Conservation (phyloP, 345 rosid genomes). For the Salix suchowensis region DNA sequence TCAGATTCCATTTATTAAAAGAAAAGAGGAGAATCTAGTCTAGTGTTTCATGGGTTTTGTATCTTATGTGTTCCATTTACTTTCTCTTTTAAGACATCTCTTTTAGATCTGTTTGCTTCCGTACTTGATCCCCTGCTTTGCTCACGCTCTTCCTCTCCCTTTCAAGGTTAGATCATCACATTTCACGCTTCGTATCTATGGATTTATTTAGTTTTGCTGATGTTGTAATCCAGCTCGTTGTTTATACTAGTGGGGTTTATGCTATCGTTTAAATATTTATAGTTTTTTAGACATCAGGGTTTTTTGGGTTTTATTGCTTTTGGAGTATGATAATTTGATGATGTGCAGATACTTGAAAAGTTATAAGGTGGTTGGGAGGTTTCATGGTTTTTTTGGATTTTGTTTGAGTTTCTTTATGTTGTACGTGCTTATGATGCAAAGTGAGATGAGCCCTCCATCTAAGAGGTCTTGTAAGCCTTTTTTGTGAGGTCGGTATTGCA, state of each 20-base stretch:
- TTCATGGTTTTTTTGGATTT: constrained; percentile 44
- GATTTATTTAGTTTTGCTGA: constrained; percentile 15
- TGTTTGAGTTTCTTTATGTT: constrained; percentile 38
- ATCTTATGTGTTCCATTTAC: constrained; percentile 64
- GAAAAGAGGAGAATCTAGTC: constrained; percentile 9
- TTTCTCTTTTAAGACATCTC: constrained; percentile 31
- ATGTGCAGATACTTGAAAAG: constrained; percentile 43
- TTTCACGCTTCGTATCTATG: constrained; percentile 21
- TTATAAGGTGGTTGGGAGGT: constrained; percentile 55
- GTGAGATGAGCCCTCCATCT: constrained; percentile 39
- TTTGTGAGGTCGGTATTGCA: constrained; percentile 30
- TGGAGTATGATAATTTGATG: constrained; percentile 48
- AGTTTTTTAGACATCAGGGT: background rate
- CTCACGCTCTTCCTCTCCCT: constrained; percentile 31
- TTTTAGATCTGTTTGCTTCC: constrained; percentile 62
- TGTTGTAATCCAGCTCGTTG: constrained; percentile 1
- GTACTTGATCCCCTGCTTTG: constrained; percentile 54
- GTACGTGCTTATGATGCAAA: constrained; percentile 51
- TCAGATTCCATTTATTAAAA: constrained; percentile 46
- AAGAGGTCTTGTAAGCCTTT: constrained; percentile 32
- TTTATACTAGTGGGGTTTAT: constrained; percentile 6
- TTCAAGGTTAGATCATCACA: constrained; percentile 68
- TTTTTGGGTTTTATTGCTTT: constrained; percentile 14
- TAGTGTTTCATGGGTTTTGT: constrained; percentile 38
- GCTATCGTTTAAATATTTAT: constrained; percentile 12